phyloP scores from a whole-genome alignment of 129 eudicot genomes.

The Apium graveolens region DNA sequence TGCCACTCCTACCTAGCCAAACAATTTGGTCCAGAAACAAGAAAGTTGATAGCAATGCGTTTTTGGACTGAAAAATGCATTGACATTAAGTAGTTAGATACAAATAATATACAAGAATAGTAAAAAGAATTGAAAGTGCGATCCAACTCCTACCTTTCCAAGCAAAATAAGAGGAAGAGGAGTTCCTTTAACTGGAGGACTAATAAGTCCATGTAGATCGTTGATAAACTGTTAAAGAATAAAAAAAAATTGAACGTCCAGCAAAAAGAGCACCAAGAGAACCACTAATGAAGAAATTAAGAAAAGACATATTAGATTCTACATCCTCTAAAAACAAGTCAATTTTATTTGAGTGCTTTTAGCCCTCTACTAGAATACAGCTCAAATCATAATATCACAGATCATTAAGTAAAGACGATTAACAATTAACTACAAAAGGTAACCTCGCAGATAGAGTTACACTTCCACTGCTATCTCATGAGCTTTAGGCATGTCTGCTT shows the following conservation, averaged over 20 bases:
- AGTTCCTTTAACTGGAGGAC: slow-evolving; percentile 77
- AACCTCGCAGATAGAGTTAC: background rate
- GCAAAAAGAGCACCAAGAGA: background rate
- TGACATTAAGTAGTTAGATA: slow-evolving; percentile 11
- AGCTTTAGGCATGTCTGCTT: background rate
- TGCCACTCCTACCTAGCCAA: slow-evolving; percentile 90
- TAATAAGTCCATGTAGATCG: slow-evolving; percentile 86
- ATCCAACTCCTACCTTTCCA: slow-evolving; percentile 59
- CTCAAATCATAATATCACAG: background rate
- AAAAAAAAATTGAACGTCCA: slow-evolving; percentile 6
- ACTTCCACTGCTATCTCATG: background rate
- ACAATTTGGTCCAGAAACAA: slow-evolving; percentile 93
- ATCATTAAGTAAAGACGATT: background rate
- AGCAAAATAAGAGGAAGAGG: slow-evolving; percentile 83
- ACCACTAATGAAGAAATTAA: background rate
- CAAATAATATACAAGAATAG: background rate
- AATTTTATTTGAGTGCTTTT: background rate
- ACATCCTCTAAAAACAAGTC: background rate
- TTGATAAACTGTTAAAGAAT: slow-evolving; percentile 65
- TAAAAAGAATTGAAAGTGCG: background rate
- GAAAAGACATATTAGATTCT: background rate
- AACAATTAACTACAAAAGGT: no score
- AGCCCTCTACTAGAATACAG: background rate
- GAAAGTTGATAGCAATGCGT: slow-evolving; percentile 80
- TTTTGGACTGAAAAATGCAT: slow-evolving; percentile 65